Evolutionary conservation across 352 stramenopile genomes (phyloP).

Genomic region (Pythium aquatile): DNA sequence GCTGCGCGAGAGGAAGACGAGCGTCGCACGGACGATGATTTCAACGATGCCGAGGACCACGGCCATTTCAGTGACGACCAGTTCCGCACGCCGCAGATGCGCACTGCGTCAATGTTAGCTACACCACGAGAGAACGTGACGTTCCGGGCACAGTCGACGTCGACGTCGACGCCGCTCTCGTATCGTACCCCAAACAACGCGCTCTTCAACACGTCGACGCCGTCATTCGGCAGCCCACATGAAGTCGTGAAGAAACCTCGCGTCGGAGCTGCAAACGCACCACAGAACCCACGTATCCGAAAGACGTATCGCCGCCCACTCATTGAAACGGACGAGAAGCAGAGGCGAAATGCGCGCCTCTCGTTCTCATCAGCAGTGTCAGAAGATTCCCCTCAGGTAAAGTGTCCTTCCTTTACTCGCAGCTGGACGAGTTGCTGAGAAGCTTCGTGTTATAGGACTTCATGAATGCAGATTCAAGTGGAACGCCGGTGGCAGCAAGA

Average conservation of each 20-base stretch:
- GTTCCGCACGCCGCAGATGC: conserved; percentile 19
- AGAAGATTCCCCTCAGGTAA: conserved; percentile 58
- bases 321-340: conserved; percentile 55
- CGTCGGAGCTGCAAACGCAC: conserved; percentile 31
- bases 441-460: conserved; percentile 19
- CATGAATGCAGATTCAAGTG: conserved; percentile 15
- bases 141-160: not conserved
- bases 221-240: conserved; percentile 19
- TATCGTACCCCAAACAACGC: conserved; percentile 20
- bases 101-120: not conserved
- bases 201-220: conserved; percentile 7
- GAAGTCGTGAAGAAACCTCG: conserved; percentile 61
- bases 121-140: conserved; percentile 15
- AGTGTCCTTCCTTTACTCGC: too few species aligned
- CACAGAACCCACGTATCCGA: conserved; percentile 35
- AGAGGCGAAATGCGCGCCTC: conserved; percentile 44
- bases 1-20: conserved; percentile 2
- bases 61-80: conserved; percentile 10
- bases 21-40: not conserved
- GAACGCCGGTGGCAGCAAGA: conserved; percentile 13
- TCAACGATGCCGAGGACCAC: not conserved
- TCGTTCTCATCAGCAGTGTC: conserved; percentile 58
- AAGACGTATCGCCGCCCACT: conserved; percentile 54
- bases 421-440: too few species aligned
- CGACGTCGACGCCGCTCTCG: conserved; percentile 6